Conservation (phyloP, 2,329 filamentous ascomycete species). For the Sphaerulina musiva region DNA sequence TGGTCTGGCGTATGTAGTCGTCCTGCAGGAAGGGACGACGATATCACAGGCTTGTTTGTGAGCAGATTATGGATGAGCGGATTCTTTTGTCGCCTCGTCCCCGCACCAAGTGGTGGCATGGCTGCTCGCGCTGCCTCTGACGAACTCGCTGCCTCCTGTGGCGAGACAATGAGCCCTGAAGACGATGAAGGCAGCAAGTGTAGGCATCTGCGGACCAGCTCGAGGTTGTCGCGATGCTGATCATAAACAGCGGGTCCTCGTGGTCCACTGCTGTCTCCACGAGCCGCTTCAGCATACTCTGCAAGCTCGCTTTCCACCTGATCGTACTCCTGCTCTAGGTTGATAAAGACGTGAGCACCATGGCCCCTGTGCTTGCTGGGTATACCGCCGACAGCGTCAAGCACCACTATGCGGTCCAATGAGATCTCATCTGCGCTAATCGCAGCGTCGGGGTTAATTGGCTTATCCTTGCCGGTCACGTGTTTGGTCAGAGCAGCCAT, state of each 20-base stretch:
- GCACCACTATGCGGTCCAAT: constrained; percentile 78
- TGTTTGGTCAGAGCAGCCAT: constrained; percentile 71
- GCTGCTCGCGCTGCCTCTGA: constrained; percentile 27
- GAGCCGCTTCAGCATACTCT: constrained; percentile 20
- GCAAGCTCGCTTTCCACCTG: constrained; percentile 54
- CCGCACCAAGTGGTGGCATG: constrained; percentile 27
- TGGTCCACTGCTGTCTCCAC: constrained; percentile 17
- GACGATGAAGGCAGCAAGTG: constrained; percentile 73
- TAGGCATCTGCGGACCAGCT: constrained; percentile 63
- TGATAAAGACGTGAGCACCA: constrained; percentile 76
- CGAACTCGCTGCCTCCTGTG: constrained; percentile 67
- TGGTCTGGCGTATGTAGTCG: constrained; percentile 43
- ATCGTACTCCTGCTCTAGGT: constrained; percentile 82
- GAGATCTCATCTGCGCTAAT: background rate
- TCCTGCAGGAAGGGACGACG: constrained; percentile 76
- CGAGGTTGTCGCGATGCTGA: constrained; percentile 63
- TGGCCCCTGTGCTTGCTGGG: constrained; percentile 57
- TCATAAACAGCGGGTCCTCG: constrained; percentile 26
- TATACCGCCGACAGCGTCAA: constrained; percentile 81
- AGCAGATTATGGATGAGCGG: constrained; percentile 91
- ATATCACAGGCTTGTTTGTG: constrained; percentile 88
- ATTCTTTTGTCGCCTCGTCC: constrained; percentile 61
- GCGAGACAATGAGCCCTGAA: constrained; percentile 83
- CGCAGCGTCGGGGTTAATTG: constrained; percentile 4
- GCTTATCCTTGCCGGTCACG: constrained; percentile 55